phyloP scores from a whole-genome alignment of 768 basidiomycete species.

The Tulasnella sp. region DNA sequence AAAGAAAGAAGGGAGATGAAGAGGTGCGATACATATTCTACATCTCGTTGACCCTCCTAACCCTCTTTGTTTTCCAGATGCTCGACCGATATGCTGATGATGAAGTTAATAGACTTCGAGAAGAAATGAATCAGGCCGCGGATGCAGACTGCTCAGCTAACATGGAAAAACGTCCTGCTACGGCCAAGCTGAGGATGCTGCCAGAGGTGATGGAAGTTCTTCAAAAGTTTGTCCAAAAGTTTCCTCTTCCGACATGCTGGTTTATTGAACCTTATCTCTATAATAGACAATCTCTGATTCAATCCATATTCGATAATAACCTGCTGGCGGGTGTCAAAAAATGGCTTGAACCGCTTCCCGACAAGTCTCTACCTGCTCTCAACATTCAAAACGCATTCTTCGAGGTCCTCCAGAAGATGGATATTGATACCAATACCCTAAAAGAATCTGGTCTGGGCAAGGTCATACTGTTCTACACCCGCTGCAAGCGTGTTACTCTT shows the following conservation, averaged over 20 bases:
- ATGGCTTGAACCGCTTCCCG: conserved; percentile 92
- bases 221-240: conserved; percentile 59
- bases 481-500: conserved; percentile 77
- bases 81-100: conserved; percentile 82
- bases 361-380: conserved; percentile 82
- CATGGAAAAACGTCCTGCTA: conserved; percentile 64
- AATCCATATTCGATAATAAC: conserved; percentile 91
- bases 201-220: conserved; percentile 86
- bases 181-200: conserved; percentile 68
- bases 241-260: neutral
- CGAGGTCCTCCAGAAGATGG: conserved; percentile 69
- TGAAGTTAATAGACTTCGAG: conserved; percentile 77
- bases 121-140: conserved; percentile 76
- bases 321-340: conserved; percentile 75
- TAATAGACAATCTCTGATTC: conserved; percentile 35
- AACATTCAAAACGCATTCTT: conserved; percentile 94
- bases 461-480: conserved; percentile 89
- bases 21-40: conserved; percentile 35
- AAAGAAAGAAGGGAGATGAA: conserved; percentile 57
- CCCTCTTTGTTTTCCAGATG: conserved; percentile 19
- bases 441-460: conserved; percentile 85
- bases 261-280: neutral
- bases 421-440: conserved; percentile 78
- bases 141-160: conserved; percentile 75
- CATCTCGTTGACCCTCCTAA: neutral